Evolutionary conservation across 192 early-diverging fungal species (phyloP).

Genomic region (Chytriomyces hyalinus): DNA sequence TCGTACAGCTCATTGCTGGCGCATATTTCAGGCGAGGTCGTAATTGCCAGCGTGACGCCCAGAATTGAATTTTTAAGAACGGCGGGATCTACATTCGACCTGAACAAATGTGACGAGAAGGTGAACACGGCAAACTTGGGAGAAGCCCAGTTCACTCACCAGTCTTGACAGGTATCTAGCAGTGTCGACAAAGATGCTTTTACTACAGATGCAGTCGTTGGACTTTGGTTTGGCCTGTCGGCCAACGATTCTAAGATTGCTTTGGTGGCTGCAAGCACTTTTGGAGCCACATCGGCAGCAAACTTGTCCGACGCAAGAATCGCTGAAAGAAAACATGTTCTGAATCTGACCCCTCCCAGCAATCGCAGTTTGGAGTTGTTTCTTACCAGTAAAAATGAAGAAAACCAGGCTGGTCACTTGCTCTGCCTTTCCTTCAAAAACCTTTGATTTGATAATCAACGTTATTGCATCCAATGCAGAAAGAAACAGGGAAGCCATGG

Average conservation of each 20-base stretch:
- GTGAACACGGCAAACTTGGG: conserved; percentile 7
- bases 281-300: conserved; percentile 39
- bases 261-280: conserved; percentile 35
- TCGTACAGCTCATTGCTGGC: conserved; percentile 6
- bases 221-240: neutral
- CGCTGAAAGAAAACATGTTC: conserved; percentile 14
- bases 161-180: conserved; percentile 32
- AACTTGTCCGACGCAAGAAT: conserved; percentile 45
- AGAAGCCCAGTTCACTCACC: conserved; percentile 17
- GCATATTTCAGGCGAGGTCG: conserved; percentile 23
- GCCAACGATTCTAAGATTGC: conserved; percentile 26
- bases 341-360: neutral
- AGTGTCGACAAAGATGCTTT: conserved; percentile 22
- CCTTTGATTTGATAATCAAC: conserved; percentile 20
- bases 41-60: conserved; percentile 40
- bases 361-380: conserved; percentile 5
- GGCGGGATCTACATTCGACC: conserved; percentile 15
- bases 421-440: conserved; percentile 21
- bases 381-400: conserved; percentile 38
- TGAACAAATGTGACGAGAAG: neutral
- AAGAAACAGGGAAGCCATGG: conserved; percentile 26
- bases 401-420: conserved; percentile 37
- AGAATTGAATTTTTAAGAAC: conserved; percentile 49
- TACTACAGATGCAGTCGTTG: neutral
- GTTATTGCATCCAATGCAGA: conserved; percentile 37